phyloP scores from a whole-genome alignment of 139 green algal genomes.

The Ulvella scutata region DNA sequence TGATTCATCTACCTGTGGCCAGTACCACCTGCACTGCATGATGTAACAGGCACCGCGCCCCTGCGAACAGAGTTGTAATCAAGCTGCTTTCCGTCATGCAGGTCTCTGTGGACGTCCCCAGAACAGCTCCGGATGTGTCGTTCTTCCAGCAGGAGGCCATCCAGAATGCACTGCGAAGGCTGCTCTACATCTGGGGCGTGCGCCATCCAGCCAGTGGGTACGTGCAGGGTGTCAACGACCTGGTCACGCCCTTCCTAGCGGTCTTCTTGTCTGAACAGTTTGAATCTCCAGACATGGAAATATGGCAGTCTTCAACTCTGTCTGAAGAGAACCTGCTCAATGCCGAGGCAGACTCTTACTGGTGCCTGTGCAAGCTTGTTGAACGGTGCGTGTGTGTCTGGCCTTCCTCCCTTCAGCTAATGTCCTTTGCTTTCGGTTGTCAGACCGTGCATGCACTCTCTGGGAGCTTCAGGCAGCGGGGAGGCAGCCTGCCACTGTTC shows the following conservation, averaged over 20 bases:
- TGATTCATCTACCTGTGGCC: not conserved
- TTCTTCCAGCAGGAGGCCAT: conserved; percentile 74
- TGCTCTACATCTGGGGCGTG: conserved; percentile 94
- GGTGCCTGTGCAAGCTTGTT: conserved; percentile 77
- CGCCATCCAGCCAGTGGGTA: conserved; percentile 82
- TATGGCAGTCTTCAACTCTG: conserved; percentile 36
- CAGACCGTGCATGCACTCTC: too few species aligned
- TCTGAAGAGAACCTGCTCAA: conserved; percentile 43
- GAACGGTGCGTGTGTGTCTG: not conserved
- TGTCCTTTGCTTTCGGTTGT: too few species aligned
- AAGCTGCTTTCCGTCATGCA: conserved; percentile 16
- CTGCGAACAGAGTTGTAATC: not conserved
- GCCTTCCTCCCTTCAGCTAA: too few species aligned
- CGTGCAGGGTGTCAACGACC: conserved; percentile 96
- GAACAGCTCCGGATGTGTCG: conserved; percentile 71
- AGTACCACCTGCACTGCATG: not conserved
- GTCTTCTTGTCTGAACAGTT: conserved; percentile 78
- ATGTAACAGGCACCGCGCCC: not conserved
- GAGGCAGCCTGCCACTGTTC: too few species aligned
- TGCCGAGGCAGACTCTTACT: conserved; percentile 93
- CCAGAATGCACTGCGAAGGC: conserved; percentile 68
- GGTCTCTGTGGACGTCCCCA: conserved; percentile 81
- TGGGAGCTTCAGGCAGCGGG: too few species aligned
- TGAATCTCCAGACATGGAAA: conserved; percentile 27
- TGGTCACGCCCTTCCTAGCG: conserved; percentile 88